These are phyloP conservation scores for Hymenoscyphus albidus DNA, from an alignment of 2,329 filamentous ascomycete genomes.

Conservation along the genomic window DNA sequence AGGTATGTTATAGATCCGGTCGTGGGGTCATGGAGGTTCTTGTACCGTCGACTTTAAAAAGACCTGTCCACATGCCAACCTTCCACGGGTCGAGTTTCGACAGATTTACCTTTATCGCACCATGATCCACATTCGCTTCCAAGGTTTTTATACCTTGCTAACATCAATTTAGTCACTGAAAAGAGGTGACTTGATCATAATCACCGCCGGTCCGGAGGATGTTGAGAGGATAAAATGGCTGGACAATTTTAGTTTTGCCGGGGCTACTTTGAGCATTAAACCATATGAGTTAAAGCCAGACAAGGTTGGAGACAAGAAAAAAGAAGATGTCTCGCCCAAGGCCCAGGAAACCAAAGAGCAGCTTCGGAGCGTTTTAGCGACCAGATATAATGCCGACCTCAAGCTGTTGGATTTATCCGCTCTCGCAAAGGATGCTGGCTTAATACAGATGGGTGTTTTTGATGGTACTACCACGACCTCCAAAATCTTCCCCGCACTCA, in stretches of 20 bases:
- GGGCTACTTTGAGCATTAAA: conserved; percentile 53
- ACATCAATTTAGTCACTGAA: conserved; percentile 64
- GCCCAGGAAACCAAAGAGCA: conserved; percentile 62
- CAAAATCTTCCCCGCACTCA: conserved; percentile 92
- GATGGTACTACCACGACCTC: conserved; percentile 50
- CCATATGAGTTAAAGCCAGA: conserved; percentile 35
- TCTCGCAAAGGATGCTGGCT: conserved; percentile 66
- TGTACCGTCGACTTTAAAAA: conserved; percentile 37
- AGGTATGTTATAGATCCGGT: conserved; percentile 63
- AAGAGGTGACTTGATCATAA: conserved; percentile 65
- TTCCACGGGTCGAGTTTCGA: conserved; percentile 30
- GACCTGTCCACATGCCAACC: conserved; percentile 41
- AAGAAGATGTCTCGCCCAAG: conserved; percentile 45
- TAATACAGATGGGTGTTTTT: conserved; percentile 70
- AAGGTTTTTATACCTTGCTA: conserved; percentile 51
- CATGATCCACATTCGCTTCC: conserved; percentile 35
- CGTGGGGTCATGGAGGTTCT: conserved; percentile 38
- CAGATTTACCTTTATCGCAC: conserved; percentile 25
- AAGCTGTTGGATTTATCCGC: conserved; percentile 83
- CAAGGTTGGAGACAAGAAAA: conserved; percentile 36
- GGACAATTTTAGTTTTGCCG: conserved; percentile 66
- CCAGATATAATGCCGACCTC: conserved; percentile 65
- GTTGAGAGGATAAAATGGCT: conserved; percentile 62
- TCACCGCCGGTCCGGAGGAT: conserved; percentile 63
- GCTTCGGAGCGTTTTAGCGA: conserved; percentile 66